Conservation (phyloP, 495 filamentous ascomycete genomes). For the Daldinia caldariorum region DNA sequence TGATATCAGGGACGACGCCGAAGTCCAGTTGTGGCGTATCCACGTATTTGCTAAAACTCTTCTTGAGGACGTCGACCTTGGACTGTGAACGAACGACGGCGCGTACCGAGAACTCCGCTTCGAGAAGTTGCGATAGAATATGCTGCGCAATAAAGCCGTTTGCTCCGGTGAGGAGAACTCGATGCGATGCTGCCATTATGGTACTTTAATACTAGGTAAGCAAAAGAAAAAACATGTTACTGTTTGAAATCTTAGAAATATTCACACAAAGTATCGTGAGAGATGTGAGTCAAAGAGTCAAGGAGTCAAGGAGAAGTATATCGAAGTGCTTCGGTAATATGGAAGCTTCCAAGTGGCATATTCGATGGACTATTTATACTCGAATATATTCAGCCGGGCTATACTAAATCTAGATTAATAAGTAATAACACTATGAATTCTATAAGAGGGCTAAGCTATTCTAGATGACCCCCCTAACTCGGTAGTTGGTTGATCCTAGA, state of each 20-base stretch:
- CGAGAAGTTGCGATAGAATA: conserved; percentile 63
- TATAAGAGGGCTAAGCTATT: neutral
- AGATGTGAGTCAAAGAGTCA: neutral
- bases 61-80: conserved; percentile 48
- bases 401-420: neutral
- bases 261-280: neutral
- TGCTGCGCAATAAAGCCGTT: conserved; percentile 69
- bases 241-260: neutral
- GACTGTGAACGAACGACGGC: conserved; percentile 55
- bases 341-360: conserved; percentile 1
- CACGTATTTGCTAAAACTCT: conserved; percentile 47
- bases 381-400: neutral
- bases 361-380: neutral
- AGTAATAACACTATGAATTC: neutral
- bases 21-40: conserved; percentile 53
- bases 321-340: neutral
- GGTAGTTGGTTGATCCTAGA: neutral
- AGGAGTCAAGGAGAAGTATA: neutral
- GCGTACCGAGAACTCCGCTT: conserved; percentile 57
- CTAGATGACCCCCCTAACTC: neutral
- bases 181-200: conserved; percentile 24
- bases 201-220: neutral
- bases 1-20: conserved; percentile 60
- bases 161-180: conserved; percentile 67
- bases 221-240: neutral